Evolutionary conservation across 2,329 filamentous ascomycete species (phyloP).

Genomic region (Ceratocystis cubensis): DNA sequence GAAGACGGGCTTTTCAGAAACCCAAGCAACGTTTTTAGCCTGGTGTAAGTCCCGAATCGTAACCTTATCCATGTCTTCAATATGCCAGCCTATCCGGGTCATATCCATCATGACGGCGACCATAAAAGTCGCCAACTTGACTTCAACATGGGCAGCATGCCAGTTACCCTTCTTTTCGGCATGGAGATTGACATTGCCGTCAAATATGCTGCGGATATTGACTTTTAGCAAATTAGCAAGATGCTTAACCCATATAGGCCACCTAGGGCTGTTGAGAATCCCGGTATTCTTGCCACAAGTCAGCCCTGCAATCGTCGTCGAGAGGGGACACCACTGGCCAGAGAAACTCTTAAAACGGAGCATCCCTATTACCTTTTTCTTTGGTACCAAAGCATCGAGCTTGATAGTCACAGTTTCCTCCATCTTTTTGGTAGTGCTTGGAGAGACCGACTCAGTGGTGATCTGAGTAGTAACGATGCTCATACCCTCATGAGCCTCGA

Average conservation of each 20-base stretch:
- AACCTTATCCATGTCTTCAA: neutral
- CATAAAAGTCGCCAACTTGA: constrained; percentile 30
- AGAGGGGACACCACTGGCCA: neutral
- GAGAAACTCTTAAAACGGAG: neutral
- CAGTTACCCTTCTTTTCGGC: constrained; percentile 16
- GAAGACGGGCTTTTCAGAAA: constrained; percentile 4
- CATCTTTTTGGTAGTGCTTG: neutral
- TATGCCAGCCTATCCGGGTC: neutral
- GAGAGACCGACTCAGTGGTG: neutral
- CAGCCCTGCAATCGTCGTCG: constrained; percentile 5
- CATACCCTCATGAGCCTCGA: neutral
- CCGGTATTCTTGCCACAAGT: constrained; percentile 3
- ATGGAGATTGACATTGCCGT: neutral
- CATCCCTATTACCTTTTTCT: neutral
- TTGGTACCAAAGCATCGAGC: neutral
- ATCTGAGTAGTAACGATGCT: neutral
- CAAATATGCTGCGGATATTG: constrained; percentile 25
- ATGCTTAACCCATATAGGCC: constrained; percentile 27
- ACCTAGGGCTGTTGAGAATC: constrained; percentile 26
- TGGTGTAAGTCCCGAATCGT: neutral
- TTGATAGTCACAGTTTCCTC: neutral
- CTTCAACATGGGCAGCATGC: constrained; percentile 31
- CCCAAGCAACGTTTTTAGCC: constrained; percentile 2
- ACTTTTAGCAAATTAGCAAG: constrained; percentile 27
- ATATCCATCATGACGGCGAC: constrained; percentile 22